Base-by-base conservation (phyloP, 1,284 basidiomycete species). In the Cutaneotrichosporon dermatis region DNA sequence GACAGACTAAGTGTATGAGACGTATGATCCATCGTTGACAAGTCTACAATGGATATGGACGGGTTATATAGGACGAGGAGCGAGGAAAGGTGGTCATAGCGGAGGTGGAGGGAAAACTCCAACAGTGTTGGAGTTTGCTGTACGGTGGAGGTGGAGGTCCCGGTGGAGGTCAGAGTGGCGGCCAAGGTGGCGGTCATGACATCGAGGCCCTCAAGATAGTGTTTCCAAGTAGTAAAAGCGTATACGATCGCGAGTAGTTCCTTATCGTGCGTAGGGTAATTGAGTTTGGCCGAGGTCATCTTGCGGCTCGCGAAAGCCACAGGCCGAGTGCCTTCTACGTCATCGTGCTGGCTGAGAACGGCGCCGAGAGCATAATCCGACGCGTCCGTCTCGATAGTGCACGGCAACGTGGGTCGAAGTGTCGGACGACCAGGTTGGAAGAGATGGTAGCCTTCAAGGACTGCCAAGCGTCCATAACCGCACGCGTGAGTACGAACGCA, bases 241-340 rank as follows among this genome's bases (percentile, higher is more conserved):
- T 68, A 42, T 1, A 83, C 73, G 10, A 83, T 79, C 0, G 79
- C 79, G 1, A 83, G 58, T 53, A 84, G 59, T 71, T 85, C 82
- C 59, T 79, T 75, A 62, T 85, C 80, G 10, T 80, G 76, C 36
- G 80, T 80, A n/a, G 80, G 72, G 64, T 83, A 84, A 62, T 83
- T 83, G 53, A 69, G 52, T 67, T 83, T 76, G 0, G 78, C 64
- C 0, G 70, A 50, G 7, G 35, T 57, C 49, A 81, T 61, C 11
- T 66, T 72, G 3, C 68, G 62, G 7, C 76, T 79, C 33, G 72
- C 63, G 64, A 78, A 79, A 0, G 68, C 74, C 2, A 80, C 63
- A 5, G 79, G 79, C 36, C 77, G 73, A 51, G 71, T 71, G 4
- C 69, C 68, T 13, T 63, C 61, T 71, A n/a, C 61, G 1, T 61